Conservation (phyloP, 345 rosid species). For the Ceriops decandra region DNA sequence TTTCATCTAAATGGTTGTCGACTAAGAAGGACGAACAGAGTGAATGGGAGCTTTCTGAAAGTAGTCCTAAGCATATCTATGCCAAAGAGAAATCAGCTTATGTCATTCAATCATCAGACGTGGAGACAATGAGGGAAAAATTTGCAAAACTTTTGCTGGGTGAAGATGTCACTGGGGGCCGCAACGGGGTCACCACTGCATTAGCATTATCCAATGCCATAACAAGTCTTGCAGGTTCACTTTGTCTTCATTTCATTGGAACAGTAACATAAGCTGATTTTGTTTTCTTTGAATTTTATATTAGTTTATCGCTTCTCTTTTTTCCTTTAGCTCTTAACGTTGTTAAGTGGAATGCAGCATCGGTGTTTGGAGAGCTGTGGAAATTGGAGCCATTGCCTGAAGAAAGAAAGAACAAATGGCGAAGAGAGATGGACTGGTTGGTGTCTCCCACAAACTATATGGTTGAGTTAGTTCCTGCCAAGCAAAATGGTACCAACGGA, state of each 20-base stretch:
- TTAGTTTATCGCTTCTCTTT: background rate
- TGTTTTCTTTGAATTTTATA: background rate
- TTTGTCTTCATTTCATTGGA: background rate
- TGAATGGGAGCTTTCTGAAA: conserved; percentile 54
- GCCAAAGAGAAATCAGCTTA: conserved; percentile 55
- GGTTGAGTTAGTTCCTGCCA: conserved; percentile 96
- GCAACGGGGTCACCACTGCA: conserved; percentile 62
- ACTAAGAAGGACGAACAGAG: conserved; percentile 49
- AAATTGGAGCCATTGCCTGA: conserved; percentile 81
- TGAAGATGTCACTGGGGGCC: conserved; percentile 81
- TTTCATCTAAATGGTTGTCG: conserved; percentile 74
- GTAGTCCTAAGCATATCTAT: conserved; percentile 43
- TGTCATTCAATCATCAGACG: conserved; percentile 43
- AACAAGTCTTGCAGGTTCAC: conserved; percentile 73
- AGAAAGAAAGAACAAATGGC: conserved; percentile 79
- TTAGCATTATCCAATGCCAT: conserved; percentile 86
- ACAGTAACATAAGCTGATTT: too few species aligned
- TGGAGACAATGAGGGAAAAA: conserved; percentile 79
- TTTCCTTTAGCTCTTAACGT: background rate
- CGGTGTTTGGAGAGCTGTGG: conserved; percentile 95
- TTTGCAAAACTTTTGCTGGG: conserved; percentile 82
- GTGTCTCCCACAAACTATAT: conserved; percentile 89
- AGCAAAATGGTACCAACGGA: conserved; percentile 79
- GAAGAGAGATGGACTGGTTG: conserved; percentile 91
- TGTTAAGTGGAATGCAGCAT: conserved; percentile 40